These are phyloP conservation scores for Tolypocladium ovalisporum DNA, from an alignment of 2,329 filamentous ascomycete genomes.

Conservation along the genomic window DNA sequence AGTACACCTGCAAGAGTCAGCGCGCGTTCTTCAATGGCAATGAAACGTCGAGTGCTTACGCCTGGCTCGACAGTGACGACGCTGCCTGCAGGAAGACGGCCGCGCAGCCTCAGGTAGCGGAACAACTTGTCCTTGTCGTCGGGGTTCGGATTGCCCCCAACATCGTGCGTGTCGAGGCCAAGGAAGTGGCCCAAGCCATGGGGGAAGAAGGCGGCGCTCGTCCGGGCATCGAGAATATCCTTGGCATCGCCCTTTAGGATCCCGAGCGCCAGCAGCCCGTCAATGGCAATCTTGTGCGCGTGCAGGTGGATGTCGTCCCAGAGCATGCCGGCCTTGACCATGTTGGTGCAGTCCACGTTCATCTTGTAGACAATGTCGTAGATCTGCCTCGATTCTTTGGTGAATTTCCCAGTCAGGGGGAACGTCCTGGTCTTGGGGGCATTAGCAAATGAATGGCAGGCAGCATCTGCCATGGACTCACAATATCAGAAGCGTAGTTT, in stretches of 20 bases:
- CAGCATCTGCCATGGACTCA: conserved; percentile 9
- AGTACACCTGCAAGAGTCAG: conserved; percentile 58
- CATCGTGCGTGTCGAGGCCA: conserved; percentile 88
- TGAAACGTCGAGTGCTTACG: conserved; percentile 32
- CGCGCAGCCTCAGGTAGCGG: conserved; percentile 71
- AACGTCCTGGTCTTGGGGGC: conserved; percentile 65
- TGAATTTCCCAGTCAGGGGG: conserved; percentile 64
- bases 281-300: conserved; percentile 73
- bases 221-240: conserved; percentile 66
- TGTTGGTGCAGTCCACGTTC: conserved; percentile 67
- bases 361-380: conserved; percentile 80
- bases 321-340: conserved; percentile 60
- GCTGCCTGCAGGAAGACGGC: conserved; percentile 61
- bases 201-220: conserved; percentile 85
- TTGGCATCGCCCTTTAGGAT: conserved; percentile 58
- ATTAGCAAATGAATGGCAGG: conserved; percentile 1
- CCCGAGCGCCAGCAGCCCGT: conserved; percentile 64
- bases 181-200: conserved; percentile 87
- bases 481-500: conserved; percentile 61
- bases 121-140: conserved; percentile 76
- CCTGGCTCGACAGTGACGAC: conserved; percentile 95
- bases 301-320: conserved; percentile 77
- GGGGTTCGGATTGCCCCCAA: conserved; percentile 67
- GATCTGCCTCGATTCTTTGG: conserved; percentile 57
- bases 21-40: too few species aligned